Evolutionary conservation across 495 filamentous ascomycete species (phyloP).

Genomic region (Melanomma pulvis-pyrius): DNA sequence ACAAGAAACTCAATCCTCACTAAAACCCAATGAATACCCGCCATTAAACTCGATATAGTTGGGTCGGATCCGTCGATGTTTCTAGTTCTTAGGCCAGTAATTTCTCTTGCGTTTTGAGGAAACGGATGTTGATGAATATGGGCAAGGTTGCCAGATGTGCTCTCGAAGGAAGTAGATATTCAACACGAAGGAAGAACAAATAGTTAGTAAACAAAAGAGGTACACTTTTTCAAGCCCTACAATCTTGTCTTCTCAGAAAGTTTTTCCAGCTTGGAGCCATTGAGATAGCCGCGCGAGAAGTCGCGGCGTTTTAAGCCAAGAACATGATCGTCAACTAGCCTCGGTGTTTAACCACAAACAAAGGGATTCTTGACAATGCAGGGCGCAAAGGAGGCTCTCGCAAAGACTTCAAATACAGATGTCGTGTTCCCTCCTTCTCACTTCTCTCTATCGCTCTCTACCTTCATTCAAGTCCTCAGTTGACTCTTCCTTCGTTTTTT

Average conservation of each 20-base stretch:
- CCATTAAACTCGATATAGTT: background rate
- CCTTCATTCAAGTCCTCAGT: background rate
- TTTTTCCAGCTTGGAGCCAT: background rate
- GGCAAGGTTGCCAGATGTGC: background rate
- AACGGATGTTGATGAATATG: background rate
- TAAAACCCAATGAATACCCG: background rate
- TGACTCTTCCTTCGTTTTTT: background rate
- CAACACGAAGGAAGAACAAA: background rate
- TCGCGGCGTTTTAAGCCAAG: background rate
- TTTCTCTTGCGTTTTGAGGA: background rate
- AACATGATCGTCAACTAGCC: background rate
- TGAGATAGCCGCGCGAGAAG: background rate
- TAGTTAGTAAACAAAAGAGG: too few species aligned
- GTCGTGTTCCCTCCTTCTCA: background rate
- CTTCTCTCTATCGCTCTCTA: background rate
- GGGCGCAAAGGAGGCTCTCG: background rate
- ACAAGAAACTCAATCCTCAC: background rate
- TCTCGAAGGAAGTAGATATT: background rate
- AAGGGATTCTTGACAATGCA: background rate
- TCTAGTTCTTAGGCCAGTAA: background rate
- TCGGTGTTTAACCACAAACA: background rate
- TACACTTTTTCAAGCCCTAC: background rate
- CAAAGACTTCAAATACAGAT: background rate
- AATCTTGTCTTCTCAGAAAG: background rate
- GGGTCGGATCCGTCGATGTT: background rate